These are phyloP conservation scores for Candida neerlandica DNA, from an alignment of 1,139 yeast species.

Conservation along the genomic window DNA sequence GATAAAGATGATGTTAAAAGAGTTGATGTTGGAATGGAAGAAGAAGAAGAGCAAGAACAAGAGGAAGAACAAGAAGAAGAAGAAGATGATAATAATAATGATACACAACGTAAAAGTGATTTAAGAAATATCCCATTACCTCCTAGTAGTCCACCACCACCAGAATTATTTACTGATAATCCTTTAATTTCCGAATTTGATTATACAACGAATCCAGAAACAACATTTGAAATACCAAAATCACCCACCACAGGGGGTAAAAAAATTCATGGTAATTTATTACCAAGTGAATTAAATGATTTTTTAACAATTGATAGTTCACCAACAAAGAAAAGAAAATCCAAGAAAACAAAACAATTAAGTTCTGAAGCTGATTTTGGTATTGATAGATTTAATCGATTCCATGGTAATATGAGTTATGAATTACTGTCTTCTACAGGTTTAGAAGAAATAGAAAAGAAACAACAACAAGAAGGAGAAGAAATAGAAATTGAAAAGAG, in stretches of 20 bases:
- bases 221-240: slow-evolving; percentile 27
- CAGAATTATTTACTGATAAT: slow-evolving; percentile 15
- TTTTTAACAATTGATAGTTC: background rate
- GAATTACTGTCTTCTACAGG: slow-evolving; percentile 28
- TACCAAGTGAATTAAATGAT: slow-evolving; percentile 3
- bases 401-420: slow-evolving; percentile 29
- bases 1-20: slow-evolving; percentile 48
- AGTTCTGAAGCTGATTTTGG: slow-evolving; percentile 53
- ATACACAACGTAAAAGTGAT: slow-evolving; percentile 19
- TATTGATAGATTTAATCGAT: slow-evolving; percentile 47
- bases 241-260: slow-evolving; percentile 29
- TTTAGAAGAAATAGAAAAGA: slow-evolving; percentile 12
- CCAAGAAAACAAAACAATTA: slow-evolving; percentile 12
- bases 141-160: slow-evolving; percentile 38
- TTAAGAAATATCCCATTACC: slow-evolving; percentile 17
- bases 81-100: slow-evolving; percentile 18
- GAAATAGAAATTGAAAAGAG: too few relatives aligned
- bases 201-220: slow-evolving; percentile 22
- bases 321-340: background rate
- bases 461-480: too few relatives aligned
- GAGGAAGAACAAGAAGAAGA: slow-evolving; percentile 10
- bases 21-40: slow-evolving; percentile 25
- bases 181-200: slow-evolving; percentile 33
- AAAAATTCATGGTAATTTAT: slow-evolving; percentile 12
- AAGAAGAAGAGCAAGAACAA: slow-evolving; percentile 15